Percentiles rank a stretch among this genome's conserved stretches.
phyloP scores from a whole-genome alignment of 805 yeast genomes.

The Debaryomyces tyrocola region DNA sequence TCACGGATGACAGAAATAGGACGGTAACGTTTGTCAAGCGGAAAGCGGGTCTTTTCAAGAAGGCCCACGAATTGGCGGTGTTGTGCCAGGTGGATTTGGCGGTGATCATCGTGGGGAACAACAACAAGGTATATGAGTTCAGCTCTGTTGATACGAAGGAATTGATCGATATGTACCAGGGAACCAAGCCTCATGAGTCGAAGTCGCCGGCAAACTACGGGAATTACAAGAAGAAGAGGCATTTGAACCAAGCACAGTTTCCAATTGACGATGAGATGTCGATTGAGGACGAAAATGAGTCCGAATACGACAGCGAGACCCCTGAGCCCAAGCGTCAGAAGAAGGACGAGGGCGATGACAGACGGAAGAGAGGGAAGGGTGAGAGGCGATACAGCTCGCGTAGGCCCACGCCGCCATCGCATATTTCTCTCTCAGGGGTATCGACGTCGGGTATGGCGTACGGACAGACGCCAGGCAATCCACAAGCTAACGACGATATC shows the following conservation, averaged over 20 bases:
- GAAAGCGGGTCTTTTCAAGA: slow-evolving; percentile 89
- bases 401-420: slow-evolving; percentile 12
- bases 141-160: slow-evolving; percentile 62
- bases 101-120: slow-evolving; percentile 81
- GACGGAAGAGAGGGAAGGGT: not conserved
- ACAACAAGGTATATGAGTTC: slow-evolving; percentile 81
- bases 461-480: slow-evolving; percentile 5
- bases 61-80: slow-evolving; percentile 83
- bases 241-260: slow-evolving; percentile 15
- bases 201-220: slow-evolving; percentile 72
- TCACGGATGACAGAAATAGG: slow-evolving; percentile 83
- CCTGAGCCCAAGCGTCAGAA: slow-evolving; percentile 36
- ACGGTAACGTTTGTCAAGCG: slow-evolving; percentile 89
- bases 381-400: not conserved
- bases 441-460: slow-evolving; percentile 14
- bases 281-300: slow-evolving; percentile 24
- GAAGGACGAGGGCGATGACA: slow-evolving; percentile 8
- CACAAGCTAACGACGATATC: slow-evolving; percentile 13
- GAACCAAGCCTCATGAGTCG: slow-evolving; percentile 48
- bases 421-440: slow-evolving; percentile 17
- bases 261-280: slow-evolving; percentile 14
- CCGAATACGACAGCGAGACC: slow-evolving; percentile 34
- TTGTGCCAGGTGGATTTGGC: slow-evolving; percentile 92
- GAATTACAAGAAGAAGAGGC: slow-evolving; percentile 45
- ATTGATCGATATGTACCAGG: slow-evolving; percentile 21